Evolutionary conservation across 805 yeast species (phyloP).

Genomic region (Candida railenensis): DNA sequence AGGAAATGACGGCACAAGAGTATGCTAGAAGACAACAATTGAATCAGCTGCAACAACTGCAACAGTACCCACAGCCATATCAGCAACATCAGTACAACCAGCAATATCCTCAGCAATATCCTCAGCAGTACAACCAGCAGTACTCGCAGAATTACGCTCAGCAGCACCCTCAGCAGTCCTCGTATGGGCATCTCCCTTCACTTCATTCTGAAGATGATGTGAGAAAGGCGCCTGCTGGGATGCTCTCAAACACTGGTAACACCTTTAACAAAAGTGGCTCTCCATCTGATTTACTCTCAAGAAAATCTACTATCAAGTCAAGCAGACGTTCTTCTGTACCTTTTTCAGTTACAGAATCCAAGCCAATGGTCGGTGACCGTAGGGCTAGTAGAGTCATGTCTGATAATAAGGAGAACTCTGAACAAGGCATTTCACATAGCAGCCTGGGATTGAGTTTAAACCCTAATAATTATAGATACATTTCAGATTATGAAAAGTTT

Average conservation of each 20-base stretch:
- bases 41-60: not conserved
- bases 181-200: not conserved
- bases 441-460: conserved; percentile 4
- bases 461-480: conserved; percentile 15
- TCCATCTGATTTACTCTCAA: conserved; percentile 11
- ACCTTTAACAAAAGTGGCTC: not conserved
- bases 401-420: not conserved
- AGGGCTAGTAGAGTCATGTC: conserved; percentile 2
- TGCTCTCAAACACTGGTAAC: not conserved
- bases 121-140: not conserved
- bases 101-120: not conserved
- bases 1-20: conserved; percentile 2
- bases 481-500: conserved; percentile 25
- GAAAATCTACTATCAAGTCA: conserved; percentile 31
- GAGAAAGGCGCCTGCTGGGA: not conserved
- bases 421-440: conserved; percentile 1
- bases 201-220: not conserved
- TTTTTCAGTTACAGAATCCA: conserved; percentile 9
- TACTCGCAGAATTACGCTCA: not conserved
- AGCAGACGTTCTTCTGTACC: conserved; percentile 39
- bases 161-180: not conserved
- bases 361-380: not conserved
- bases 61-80: not conserved
- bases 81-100: not conserved
- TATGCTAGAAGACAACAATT: not conserved